Evolutionary conservation across 805 yeast species (phyloP).

Genomic region (Metschnikowia bowlesiae): DNA sequence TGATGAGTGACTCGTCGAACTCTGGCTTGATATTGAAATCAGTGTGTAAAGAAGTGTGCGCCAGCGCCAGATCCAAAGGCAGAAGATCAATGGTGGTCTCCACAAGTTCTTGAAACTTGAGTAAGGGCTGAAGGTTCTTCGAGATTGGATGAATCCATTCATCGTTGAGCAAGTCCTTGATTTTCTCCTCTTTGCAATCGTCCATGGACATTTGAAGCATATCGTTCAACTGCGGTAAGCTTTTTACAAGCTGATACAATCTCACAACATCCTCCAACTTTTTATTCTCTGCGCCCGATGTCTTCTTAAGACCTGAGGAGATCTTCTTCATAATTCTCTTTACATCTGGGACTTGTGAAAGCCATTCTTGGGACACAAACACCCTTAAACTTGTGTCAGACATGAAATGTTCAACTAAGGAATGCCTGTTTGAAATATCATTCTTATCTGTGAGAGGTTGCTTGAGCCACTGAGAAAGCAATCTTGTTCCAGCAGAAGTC

Average conservation of each 20-base stretch:
- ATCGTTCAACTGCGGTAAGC: constrained; percentile 64
- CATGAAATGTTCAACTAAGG: constrained; percentile 68
- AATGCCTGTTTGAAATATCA: constrained; percentile 64
- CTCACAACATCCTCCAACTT: constrained; percentile 85
- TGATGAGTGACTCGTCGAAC: constrained; percentile 72
- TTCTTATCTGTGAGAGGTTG: constrained; percentile 76
- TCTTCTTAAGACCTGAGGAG: constrained; percentile 25
- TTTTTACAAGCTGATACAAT: constrained; percentile 71
- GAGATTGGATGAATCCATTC: constrained; percentile 59
- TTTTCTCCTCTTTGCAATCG: constrained; percentile 25
- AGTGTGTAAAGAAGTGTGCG: constrained; percentile 38
- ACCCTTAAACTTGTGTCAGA: constrained; percentile 65
- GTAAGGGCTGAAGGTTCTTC: constrained; percentile 47
- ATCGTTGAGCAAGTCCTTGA: constrained; percentile 36
- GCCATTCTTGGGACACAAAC: constrained; percentile 59
- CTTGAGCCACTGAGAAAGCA: constrained; percentile 90
- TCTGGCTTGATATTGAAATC: constrained; percentile 87
- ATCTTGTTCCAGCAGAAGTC: constrained; percentile 81
- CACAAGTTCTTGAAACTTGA: constrained; percentile 75
- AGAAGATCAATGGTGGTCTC: constrained; percentile 89
- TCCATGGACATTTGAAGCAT: constrained; percentile 43
- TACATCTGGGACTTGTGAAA: constrained; percentile 77
- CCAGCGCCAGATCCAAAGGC: constrained; percentile 58
- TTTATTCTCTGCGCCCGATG: constrained; percentile 42
- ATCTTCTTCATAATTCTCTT: constrained; percentile 71